phyloP scores from a whole-genome alignment of 371 early-diverging fungal species.

The Sporodiniella umbellata region DNA sequence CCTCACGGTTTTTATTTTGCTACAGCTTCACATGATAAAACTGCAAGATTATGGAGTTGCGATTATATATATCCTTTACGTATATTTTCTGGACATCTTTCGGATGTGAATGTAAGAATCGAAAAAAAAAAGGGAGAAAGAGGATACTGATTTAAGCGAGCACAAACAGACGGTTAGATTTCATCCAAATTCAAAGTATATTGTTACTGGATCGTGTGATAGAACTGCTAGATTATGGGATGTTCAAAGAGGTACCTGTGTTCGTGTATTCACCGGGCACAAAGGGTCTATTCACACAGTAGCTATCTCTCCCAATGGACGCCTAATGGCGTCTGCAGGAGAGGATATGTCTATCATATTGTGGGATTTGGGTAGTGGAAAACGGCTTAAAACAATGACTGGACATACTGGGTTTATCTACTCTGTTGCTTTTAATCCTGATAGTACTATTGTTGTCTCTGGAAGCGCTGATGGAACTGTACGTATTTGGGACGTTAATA shows the following conservation, averaged over 20 bases:
- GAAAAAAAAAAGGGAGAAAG: background rate
- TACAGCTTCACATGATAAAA: slow-evolving; percentile 95
- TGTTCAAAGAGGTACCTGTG: slow-evolving; percentile 88
- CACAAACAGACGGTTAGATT: slow-evolving; percentile 78
- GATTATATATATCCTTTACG: slow-evolving; percentile 95
- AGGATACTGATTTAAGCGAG: background rate
- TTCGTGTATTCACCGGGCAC: slow-evolving; percentile 94
- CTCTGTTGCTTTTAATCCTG: slow-evolving; percentile 84
- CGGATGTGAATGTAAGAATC: slow-evolving; percentile 90
- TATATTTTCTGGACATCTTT: slow-evolving; percentile 96
- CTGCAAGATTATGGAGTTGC: slow-evolving; percentile 95
- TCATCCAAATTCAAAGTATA: slow-evolving; percentile 98
- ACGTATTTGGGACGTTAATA: slow-evolving; percentile 92
- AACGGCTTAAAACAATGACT: slow-evolving; percentile 70
- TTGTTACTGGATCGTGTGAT: slow-evolving; percentile 96
- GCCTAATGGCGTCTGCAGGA: slow-evolving; percentile 88
- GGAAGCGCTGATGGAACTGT: slow-evolving; percentile 93
- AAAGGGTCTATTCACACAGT: slow-evolving; percentile 81
- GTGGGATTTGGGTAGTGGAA: slow-evolving; percentile 97
- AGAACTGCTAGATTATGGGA: slow-evolving; percentile 96
- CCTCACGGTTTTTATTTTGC: slow-evolving; percentile 96
- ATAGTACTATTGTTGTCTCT: slow-evolving; percentile 84
- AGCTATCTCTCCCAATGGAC: slow-evolving; percentile 96
- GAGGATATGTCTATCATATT: slow-evolving; percentile 85
- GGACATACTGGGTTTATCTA: slow-evolving; percentile 91